These are phyloP conservation scores for Vaucheria bursata DNA, from an alignment of 352 stramenopile genomes.

Conservation along the genomic window DNA sequence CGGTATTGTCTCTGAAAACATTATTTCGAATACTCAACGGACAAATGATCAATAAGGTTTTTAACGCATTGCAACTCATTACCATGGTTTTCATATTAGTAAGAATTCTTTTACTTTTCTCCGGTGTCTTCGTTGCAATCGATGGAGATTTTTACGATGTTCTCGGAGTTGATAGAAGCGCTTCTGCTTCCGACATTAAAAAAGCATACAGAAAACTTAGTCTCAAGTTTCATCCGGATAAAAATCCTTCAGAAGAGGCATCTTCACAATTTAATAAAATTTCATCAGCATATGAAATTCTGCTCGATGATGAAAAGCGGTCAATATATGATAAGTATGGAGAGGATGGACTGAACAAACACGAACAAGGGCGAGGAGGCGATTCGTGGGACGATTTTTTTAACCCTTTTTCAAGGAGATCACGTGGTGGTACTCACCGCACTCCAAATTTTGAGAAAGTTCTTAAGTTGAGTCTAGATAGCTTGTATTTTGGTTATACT, in stretches of 20 bases:
- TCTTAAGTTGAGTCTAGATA: constrained; percentile 79
- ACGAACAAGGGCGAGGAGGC: constrained; percentile 18
- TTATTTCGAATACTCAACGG: no score
- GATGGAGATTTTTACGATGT: constrained; percentile 31
- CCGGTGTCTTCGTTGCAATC: constrained; percentile 14
- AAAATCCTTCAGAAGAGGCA: constrained; percentile 56
- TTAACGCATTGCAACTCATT: background rate
- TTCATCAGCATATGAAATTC: constrained; percentile 53
- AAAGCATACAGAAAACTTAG: constrained; percentile 86
- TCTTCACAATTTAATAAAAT: constrained; percentile 50
- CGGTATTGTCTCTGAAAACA: no score
- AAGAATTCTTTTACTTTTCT: no score
- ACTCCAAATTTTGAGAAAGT: constrained; percentile 69
- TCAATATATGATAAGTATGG: constrained; percentile 48
- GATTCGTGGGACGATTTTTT: constrained; percentile 36
- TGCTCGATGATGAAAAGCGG: constrained; percentile 63
- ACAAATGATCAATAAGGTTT: background rate
- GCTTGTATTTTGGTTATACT: constrained; percentile 89
- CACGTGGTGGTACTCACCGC: constrained; percentile 48
- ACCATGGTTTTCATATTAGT: background rate
- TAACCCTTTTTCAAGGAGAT: constrained; percentile 35
- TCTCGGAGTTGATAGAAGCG: constrained; percentile 17
- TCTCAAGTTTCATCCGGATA: constrained; percentile 89
- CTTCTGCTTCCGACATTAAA: constrained; percentile 33
- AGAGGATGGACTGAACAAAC: constrained; percentile 40